Base-by-base conservation (phyloP, 2,329 filamentous ascomycete species). In the Colletotrichum kahawae region DNA sequence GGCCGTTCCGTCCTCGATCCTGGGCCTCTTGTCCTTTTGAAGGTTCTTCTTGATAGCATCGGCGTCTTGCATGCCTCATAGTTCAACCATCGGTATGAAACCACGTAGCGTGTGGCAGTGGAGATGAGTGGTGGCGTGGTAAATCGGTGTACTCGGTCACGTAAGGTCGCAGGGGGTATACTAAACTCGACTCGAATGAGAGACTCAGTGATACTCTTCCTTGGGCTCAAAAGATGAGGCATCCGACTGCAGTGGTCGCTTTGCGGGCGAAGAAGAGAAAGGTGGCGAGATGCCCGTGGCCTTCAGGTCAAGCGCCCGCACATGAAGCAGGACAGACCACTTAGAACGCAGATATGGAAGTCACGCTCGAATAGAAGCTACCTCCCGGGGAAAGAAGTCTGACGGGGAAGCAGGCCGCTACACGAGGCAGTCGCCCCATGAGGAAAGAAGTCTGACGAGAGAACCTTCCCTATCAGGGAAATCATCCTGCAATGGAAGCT, bases 1-100 rank as follows among this genome's bases (percentile, higher is more conserved):
- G 0, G 0, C 4, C 1, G 34, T 36, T 36, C 14, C 34, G 2
- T 36, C 34, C 16, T 36, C 0, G 14, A 1, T 16, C 34, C 34
- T 16, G 7, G 34, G 0, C 1, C 6, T 36, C 34, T 36, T 0
- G 1, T 1, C 4, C 34, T 36, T 36, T 36, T 2, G 34, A 16
- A 36, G 34, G 34, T 36, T 36, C 34, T 36, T 2, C 34, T 36
- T 36, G 24, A 14, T 36, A 4, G 7, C 7, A 38, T 38, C 36
- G 4, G 1, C 16, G 14, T 38, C 36, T 38, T 1, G 36, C 4
- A 18, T 38, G 36, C 36, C 7, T 38, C 4, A 9, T 31, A 2
- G 31, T 9, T 31, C 31, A 31, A 31, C 7, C 7, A 31, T 31
- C 7, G 7, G 7, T 2, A 31, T 31, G 31, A 31, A 31, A 24